Conservation (phyloP, 2,329 filamentous ascomycete genomes). For the Sporothrix protearum region DNA sequence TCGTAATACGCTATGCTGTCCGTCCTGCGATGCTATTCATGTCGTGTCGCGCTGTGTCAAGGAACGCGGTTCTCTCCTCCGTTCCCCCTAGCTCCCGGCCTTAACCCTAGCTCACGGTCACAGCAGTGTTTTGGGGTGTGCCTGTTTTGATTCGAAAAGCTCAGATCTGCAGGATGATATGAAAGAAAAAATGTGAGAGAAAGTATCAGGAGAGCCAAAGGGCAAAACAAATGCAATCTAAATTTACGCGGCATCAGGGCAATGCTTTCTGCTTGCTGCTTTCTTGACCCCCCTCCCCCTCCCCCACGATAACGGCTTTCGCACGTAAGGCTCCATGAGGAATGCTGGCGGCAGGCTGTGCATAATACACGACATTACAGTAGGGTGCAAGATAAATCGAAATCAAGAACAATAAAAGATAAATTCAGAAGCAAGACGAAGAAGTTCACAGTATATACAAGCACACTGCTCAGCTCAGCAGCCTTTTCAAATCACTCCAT, state of each 20-base stretch:
- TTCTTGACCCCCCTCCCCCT: background rate
- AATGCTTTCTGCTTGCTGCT: background rate
- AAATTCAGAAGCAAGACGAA: background rate
- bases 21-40: background rate
- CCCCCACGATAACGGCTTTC: constrained; percentile 18
- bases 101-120: background rate
- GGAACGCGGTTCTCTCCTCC: background rate
- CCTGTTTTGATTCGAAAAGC: background rate
- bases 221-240: background rate
- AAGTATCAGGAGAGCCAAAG: background rate
- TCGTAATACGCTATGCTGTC: background rate
- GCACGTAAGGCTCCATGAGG: constrained; percentile 17
- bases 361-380: background rate
- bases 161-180: no score
- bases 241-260: background rate
- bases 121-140: background rate
- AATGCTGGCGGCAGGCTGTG: background rate
- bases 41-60: background rate
- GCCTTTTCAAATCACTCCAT: no score
- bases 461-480: background rate
- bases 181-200: background rate
- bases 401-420: background rate
- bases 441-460: background rate
- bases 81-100: background rate
- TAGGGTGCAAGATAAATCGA: background rate